Percentiles rank a stretch among this genome's conserved stretches.
Conservation (phyloP, 495 filamentous ascomycete genomes). For the Haplographium delicatum region DNA sequence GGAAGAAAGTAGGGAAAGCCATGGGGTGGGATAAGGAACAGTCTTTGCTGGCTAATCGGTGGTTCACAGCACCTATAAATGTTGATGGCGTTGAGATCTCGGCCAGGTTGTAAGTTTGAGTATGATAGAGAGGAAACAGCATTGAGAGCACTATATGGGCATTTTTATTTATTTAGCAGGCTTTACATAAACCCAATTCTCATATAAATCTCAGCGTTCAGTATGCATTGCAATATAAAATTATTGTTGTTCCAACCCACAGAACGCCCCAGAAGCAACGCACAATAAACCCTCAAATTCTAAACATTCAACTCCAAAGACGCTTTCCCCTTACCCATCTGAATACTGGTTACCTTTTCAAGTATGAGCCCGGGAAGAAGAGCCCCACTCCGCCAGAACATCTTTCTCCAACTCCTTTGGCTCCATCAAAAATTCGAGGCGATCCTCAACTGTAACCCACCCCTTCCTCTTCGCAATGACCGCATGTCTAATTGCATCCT, state of each 20-base stretch:
- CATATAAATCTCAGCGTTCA: too few relatives aligned
- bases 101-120: slow-evolving; percentile 1
- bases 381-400: slow-evolving; percentile 8
- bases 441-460: slow-evolving; percentile 47
- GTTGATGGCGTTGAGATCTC: neutral
- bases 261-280: too few relatives aligned
- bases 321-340: too few relatives aligned
- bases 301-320: too few relatives aligned
- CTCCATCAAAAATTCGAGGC: slow-evolving; percentile 79
- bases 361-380: too few relatives aligned
- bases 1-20: slow-evolving; percentile 53
- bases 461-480: slow-evolving; percentile 87
- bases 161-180: too few relatives aligned
- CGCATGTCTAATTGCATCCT: slow-evolving; percentile 90
- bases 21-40: slow-evolving; percentile 33
- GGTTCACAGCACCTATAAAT: neutral
- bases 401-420: slow-evolving; percentile 36
- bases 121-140: neutral
- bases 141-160: neutral
- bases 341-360: too few relatives aligned
- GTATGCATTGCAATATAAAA: too few relatives aligned
- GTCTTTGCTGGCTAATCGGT: neutral
- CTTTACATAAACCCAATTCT: too few relatives aligned
- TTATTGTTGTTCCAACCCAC: too few relatives aligned
- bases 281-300: too few relatives aligned